Conservation (phyloP, 2,329 filamentous ascomycete genomes). For the Passalora sequoiae region DNA sequence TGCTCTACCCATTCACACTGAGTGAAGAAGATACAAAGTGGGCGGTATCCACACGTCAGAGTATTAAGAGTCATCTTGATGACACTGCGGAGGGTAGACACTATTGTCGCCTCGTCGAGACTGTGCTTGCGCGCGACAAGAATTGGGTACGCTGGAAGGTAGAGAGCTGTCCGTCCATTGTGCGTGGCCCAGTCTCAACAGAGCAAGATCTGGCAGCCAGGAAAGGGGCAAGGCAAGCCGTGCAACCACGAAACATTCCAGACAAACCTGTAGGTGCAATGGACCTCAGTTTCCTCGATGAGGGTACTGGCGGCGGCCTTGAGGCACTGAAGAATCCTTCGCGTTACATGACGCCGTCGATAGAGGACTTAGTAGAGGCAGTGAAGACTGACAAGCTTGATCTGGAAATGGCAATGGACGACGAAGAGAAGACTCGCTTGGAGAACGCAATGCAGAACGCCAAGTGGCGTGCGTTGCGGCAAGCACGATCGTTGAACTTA, state of each 20-base stretch:
- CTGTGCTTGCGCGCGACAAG: constrained; percentile 89
- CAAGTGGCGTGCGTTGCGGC: constrained; percentile 80
- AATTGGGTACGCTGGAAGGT: constrained; percentile 99
- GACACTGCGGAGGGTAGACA: constrained; percentile 69
- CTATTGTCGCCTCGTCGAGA: constrained; percentile 95
- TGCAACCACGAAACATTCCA: constrained; percentile 66
- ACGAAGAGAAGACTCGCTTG: constrained; percentile 55
- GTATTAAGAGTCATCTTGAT: constrained; percentile 72
- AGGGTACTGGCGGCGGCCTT: constrained; percentile 59
- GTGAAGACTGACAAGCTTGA: constrained; percentile 80
- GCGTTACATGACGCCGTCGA: constrained; percentile 62
- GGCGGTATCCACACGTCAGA: constrained; percentile 70
- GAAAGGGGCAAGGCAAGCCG: constrained; percentile 58
- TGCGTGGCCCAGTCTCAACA: constrained; percentile 65
- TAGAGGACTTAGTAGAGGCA: constrained; percentile 64
- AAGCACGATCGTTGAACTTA: constrained; percentile 69
- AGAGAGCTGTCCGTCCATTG: constrained; percentile 84
- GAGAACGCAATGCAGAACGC: constrained; percentile 77
- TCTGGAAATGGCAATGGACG: constrained; percentile 69
- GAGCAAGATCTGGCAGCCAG: constrained; percentile 66
- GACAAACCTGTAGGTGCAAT: constrained; percentile 66
- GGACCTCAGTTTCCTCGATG: constrained; percentile 71
- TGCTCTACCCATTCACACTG: constrained; percentile 72
- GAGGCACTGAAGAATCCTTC: constrained; percentile 62
- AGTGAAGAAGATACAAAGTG: constrained; percentile 83